Evolutionary conservation across 805 yeast genomes (phyloP).

Genomic region (Blastobotrys chiropterorum): DNA sequence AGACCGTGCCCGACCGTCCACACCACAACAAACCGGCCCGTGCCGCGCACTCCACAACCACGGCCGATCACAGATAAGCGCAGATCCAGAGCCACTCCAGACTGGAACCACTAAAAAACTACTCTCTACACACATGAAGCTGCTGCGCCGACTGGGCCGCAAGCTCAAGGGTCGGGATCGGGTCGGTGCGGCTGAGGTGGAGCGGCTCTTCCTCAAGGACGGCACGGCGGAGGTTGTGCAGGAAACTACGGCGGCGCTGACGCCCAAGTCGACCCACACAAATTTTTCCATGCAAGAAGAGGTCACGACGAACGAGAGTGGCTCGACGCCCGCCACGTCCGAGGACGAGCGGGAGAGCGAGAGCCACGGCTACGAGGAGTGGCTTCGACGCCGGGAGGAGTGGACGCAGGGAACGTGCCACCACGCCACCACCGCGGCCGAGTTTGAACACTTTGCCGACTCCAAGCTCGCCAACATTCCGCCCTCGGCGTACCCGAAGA

Average conservation of each 20-base stretch:
- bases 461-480: constrained; percentile 26
- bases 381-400: constrained; percentile 61
- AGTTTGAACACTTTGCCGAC: constrained; percentile 9
- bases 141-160: neutral
- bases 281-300: neutral
- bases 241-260: neutral
- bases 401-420: constrained; percentile 45
- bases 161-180: neutral
- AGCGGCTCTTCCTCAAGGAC: neutral
- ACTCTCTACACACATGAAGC: no score
- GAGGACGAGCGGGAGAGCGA: constrained; percentile 36
- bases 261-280: neutral
- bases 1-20: no score
- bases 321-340: constrained; percentile 14
- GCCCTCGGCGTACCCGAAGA: constrained; percentile 31
- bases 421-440: constrained; percentile 14
- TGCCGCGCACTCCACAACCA: no score
- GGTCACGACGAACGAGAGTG: neutral
- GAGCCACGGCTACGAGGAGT: constrained; percentile 50
- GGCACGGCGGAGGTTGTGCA: neutral
- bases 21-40: no score
- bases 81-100: no score
- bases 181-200: neutral
- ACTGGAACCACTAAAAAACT: no score
- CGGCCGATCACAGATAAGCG: no score